Evolutionary conservation across 192 early-diverging fungal species (phyloP), one percentile per base, ranked within the genome.

Genomic region (Backusella circina): DNA sequence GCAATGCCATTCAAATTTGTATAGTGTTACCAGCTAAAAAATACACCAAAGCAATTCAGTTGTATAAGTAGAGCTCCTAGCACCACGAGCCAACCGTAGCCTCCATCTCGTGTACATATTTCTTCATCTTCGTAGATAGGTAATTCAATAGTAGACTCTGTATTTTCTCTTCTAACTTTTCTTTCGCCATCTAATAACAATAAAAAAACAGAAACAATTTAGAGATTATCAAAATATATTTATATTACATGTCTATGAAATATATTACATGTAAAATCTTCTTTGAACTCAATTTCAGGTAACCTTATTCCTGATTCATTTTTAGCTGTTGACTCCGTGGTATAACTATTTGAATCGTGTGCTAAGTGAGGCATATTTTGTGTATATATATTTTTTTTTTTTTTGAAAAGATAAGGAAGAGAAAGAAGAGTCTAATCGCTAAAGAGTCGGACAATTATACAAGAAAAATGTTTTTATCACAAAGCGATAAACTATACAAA

Each of bases 1-100:
- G n/a, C 44, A n/a, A 47, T 47, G 44, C 5, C 44, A 47, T 47
- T n/a, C 16, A 47, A 5, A 47, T 47, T 3, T 47, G 44, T 18
- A n/a, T 47, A 47, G 5, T 4, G 18, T 47, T 47, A 47, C 69
- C 69, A 71, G n/a, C 69, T 71, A 44, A 39, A 44, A 41, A 28
- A n/a, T 28, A 47, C 6, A 0, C 69, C 69, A 71, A 44, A 71
- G 21, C 23, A 28, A 15, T 38, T 47, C 7, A 71, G 3, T 71
- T 83, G 82, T n/a, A 83, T 77, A 71, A 79, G 68, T 32, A 83
- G 77, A 32, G 78, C 78, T 50, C 82, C 82, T 44, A 79, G 35
- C 18, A 83, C 82, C 16, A 83, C 75, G 3, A 77, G 5, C 82
- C 82, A 83, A 12, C 78, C 82, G 67, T 80, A 83, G 6, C 82